phyloP scores from a whole-genome alignment of 257 asterid species.

The Fraxinus americana region DNA sequence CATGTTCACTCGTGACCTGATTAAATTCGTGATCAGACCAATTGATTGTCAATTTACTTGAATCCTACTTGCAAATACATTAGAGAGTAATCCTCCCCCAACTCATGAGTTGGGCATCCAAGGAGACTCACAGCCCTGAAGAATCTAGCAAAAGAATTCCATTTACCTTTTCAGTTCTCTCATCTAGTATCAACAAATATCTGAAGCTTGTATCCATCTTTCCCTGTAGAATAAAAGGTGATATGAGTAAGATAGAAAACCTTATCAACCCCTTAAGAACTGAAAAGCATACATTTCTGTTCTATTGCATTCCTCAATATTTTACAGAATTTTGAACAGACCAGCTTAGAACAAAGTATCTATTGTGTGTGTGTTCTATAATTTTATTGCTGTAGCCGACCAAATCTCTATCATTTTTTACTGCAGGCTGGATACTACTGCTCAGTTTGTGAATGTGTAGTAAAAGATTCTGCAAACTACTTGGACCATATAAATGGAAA shows the following conservation, averaged over 20 bases:
- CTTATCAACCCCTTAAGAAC: not conserved
- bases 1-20: not conserved
- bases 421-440: slow-evolving; percentile 99
- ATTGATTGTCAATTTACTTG: not conserved
- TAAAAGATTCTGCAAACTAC: slow-evolving; percentile 98
- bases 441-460: slow-evolving; percentile 98
- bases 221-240: not conserved
- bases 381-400: slow-evolving; percentile 8
- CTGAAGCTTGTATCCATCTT: not conserved
- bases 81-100: not conserved
- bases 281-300: slow-evolving; percentile 9
- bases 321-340: slow-evolving; percentile 8
- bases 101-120: not conserved
- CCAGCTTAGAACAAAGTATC: slow-evolving; percentile 5
- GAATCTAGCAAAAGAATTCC: not conserved
- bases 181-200: not conserved
- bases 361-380: not conserved
- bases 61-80: not conserved
- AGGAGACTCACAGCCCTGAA: not conserved
- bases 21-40: not conserved
- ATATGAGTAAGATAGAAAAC: not conserved
- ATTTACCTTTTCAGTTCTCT: not conserved
- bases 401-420: slow-evolving; percentile 26
- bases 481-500: slow-evolving; percentile 98
- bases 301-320: not conserved